These are phyloP conservation scores for Arxiozyma heterogenica DNA, from an alignment of 1,139 yeast genomes.

Conservation along the genomic window DNA sequence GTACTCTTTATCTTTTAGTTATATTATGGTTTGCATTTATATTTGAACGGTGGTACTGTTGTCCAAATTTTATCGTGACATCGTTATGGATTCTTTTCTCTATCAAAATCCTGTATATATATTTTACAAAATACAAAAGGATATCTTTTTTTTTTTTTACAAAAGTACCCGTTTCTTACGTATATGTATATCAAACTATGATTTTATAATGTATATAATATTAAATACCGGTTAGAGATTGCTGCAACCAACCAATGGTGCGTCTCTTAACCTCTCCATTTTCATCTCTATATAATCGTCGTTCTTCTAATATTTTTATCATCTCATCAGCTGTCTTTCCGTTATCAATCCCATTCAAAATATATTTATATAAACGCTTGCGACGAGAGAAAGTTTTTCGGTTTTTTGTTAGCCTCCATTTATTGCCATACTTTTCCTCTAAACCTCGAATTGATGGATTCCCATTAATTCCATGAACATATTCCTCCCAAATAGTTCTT, in stretches of 20 bases:
- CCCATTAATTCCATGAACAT: conserved; percentile 30
- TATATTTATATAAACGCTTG: conserved; percentile 31
- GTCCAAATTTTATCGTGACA: too few relatives aligned
- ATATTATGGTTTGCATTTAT: too few relatives aligned
- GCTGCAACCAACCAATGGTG: conserved; percentile 32
- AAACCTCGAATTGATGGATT: conserved; percentile 30
- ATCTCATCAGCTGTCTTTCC: conserved; percentile 31
- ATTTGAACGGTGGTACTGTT: too few relatives aligned
- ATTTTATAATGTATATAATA: background rate
- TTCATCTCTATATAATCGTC: conserved; percentile 26
- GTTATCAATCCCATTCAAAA: conserved; percentile 29
- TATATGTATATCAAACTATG: background rate
- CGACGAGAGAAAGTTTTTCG: conserved; percentile 31
- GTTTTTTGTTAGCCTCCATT: conserved; percentile 31
- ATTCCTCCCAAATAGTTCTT: conserved; percentile 32
- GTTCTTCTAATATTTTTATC: conserved; percentile 28
- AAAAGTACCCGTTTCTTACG: background rate
- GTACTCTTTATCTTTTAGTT: too few relatives aligned
- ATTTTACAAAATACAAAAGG: background rate
- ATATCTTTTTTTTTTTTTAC: background rate
- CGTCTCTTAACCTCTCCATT: conserved; percentile 29
- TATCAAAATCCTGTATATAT: background rate
- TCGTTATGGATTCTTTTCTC: background rate
- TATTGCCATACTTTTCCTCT: conserved; percentile 31
- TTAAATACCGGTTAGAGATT: conserved; percentile 28